Base-by-base conservation (phyloP, 83 land plant species). In the Isoetes engelmannii region DNA sequence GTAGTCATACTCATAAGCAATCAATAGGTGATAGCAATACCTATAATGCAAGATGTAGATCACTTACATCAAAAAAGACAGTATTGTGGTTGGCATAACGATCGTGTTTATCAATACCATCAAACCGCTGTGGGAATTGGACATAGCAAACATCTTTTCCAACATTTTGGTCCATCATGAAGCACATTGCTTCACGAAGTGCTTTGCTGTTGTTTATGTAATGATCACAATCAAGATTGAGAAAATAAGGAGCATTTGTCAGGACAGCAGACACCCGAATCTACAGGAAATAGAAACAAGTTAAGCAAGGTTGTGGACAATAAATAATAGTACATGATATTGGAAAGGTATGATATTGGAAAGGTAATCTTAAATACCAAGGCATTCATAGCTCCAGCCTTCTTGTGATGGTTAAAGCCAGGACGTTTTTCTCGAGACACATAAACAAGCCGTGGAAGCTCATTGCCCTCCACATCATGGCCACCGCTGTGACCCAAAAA, bases 121-220 rank as follows among this genome's bases (percentile, higher is more conserved):
- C 71, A 43, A 69, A 69, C 71, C 71, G 53, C 4, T 69, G 71
- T 9, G 71, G 71, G 28, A 69, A 69, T 45, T 69, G 71, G 42
- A 69, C 71, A 51, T 83, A 88, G 74, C 92, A 88, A 8, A 88
- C 87, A 65, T 76, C 19, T 42, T 69, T 69, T 69, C 71, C 71
- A 17, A 69, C 61, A 56, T 4, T 53, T 55, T 87, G 89, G 67
- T 88, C 89, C 89, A 88, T 88, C 89, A 86, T 80, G 70, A 88
- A 88, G 61, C 92, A 88, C 92, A 88, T 88, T 13, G 89, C 89
- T 72, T 88, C 92, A 44, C 75, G 75, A 1, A 65, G 70, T 56
- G 92, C 92, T 78, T 88, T 88, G 85, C 92, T 69, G 71, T 69
- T 69, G 71, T 69, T 69, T 8, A 69, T 56, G 37, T 69, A 69